A percentile compares a stretch with the other conserved stretches of the same genome.
Conservation (phyloP, 768 basidiomycete genomes). For the Serpula lacrymans region DNA sequence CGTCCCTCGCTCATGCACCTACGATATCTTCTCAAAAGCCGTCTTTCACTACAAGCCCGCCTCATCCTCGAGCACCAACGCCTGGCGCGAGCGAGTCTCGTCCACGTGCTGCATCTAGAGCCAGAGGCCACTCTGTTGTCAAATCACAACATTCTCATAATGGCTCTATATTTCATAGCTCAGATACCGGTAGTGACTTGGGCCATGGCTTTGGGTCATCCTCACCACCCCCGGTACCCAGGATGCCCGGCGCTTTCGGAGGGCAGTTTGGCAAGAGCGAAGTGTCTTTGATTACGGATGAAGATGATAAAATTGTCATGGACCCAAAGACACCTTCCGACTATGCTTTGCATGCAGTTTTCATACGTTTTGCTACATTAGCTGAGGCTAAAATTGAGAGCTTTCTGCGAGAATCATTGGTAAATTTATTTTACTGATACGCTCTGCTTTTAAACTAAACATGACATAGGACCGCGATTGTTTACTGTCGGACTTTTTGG, state of each 20-base stretch:
- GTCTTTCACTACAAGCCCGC: conserved; percentile 44
- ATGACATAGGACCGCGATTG: conserved; percentile 64
- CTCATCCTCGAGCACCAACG: conserved; percentile 58
- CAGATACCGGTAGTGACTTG: conserved; percentile 70
- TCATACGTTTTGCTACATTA: conserved; percentile 78
- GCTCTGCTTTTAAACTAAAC: conserved; percentile 1
- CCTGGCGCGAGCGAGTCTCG: conserved; percentile 49
- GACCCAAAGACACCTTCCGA: conserved; percentile 84
- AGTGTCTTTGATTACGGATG: conserved; percentile 49
- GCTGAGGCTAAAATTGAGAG: conserved; percentile 78
- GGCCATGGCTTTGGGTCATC: conserved; percentile 41
- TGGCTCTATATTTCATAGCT: conserved; percentile 68
- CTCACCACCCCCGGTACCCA: conserved; percentile 78
- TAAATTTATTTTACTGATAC: conserved; percentile 33
- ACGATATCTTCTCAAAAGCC: conserved; percentile 36
- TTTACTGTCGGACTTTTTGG: conserved; percentile 64
- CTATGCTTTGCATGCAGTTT: conserved; percentile 84
- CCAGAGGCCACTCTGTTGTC: conserved; percentile 55
- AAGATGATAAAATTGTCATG: conserved; percentile 64
- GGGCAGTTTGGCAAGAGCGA: conserved; percentile 43
- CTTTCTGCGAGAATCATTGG: conserved; percentile 67
- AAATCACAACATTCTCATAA: conserved; percentile 78
- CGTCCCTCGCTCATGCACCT: conserved; percentile 58
- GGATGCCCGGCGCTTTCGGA: conserved; percentile 62
- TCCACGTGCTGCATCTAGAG: conserved; percentile 36